A percentile compares a stretch with the other conserved stretches of the same genome.
These are phyloP conservation scores for Fomitopsis pinicola DNA, from an alignment of 1,284 basidiomycete species.

Conservation along the genomic window DNA sequence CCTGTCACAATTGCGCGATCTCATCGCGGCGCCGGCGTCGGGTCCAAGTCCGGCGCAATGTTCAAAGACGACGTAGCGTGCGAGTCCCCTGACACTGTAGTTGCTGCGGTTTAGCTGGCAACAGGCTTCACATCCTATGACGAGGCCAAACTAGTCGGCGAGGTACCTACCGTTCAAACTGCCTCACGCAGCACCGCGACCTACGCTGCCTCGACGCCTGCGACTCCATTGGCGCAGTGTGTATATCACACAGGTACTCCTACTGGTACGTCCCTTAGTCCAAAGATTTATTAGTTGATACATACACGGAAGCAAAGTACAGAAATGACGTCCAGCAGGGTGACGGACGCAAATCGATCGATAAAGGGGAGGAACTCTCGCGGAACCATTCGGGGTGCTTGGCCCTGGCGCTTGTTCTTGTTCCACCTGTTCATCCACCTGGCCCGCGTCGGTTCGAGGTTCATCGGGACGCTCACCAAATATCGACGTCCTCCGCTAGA, in stretches of 20 bases:
- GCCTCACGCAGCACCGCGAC: too few species aligned
- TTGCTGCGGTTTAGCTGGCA: neutral
- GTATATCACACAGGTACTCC: too few species aligned
- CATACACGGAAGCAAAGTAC: neutral
- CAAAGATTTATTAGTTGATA: too few species aligned
- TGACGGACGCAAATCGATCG: neutral
- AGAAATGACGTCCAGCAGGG: neutral
- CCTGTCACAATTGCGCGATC: neutral
- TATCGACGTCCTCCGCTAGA: neutral
- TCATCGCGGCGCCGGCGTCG: neutral
- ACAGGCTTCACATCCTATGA: too few species aligned
- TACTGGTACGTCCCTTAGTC: too few species aligned
- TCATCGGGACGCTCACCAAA: neutral
- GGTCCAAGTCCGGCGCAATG: neutral
- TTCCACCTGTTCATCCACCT: neutral
- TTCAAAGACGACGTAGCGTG: neutral
- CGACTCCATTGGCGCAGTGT: too few species aligned
- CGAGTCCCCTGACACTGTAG: constrained; percentile 1
- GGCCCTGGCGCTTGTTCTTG: neutral
- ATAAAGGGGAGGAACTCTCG: neutral
- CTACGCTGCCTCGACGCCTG: too few species aligned
- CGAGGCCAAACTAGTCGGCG: too few species aligned
- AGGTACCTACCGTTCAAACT: too few species aligned
- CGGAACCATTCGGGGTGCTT: constrained; percentile 2
- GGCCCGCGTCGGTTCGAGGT: neutral